Conservation (phyloP, 805 yeast genomes). For the Metschnikowia aberdeeniae region DNA sequence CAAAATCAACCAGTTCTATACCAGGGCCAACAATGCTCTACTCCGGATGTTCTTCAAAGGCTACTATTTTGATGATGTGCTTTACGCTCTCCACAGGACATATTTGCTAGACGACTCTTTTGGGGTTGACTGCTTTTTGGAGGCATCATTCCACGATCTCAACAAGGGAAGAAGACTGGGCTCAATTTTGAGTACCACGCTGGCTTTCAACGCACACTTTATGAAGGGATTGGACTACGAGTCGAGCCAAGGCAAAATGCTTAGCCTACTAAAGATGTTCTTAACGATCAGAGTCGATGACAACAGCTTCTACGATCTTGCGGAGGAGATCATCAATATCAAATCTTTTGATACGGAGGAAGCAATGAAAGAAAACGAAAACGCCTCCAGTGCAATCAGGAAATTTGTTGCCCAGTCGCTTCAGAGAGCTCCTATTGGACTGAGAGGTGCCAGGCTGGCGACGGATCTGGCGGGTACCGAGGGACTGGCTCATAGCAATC, state of each 20-base stretch:
- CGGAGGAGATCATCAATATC: slow-evolving; percentile 48
- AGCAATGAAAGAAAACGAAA: slow-evolving; percentile 28
- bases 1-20: slow-evolving; percentile 57
- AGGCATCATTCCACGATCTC: slow-evolving; percentile 49
- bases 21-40: slow-evolving; percentile 61
- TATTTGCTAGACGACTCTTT: slow-evolving; percentile 55
- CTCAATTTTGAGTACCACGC: slow-evolving; percentile 18
- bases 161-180: slow-evolving; percentile 35
- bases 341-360: slow-evolving; percentile 53
- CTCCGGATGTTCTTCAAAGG: slow-evolving; percentile 58
- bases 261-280: slow-evolving; percentile 5
- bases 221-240: neutral
- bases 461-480: slow-evolving; percentile 5
- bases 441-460: slow-evolving; percentile 1
- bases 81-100: slow-evolving; percentile 49
- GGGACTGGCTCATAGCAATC: slow-evolving; percentile 4
- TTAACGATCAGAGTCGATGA: slow-evolving; percentile 40
- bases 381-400: slow-evolving; percentile 14
- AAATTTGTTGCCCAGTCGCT: slow-evolving; percentile 16
- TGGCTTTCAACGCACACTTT: slow-evolving; percentile 11
- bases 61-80: slow-evolving; percentile 46
- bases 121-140: slow-evolving; percentile 51
- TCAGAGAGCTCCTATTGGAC: slow-evolving; percentile 6
- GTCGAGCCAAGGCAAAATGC: neutral
- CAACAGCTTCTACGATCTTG: slow-evolving; percentile 41